These are phyloP conservation scores for Botryotinia convoluta DNA, from an alignment of 2,329 filamentous ascomycete genomes.

Conservation along the genomic window DNA sequence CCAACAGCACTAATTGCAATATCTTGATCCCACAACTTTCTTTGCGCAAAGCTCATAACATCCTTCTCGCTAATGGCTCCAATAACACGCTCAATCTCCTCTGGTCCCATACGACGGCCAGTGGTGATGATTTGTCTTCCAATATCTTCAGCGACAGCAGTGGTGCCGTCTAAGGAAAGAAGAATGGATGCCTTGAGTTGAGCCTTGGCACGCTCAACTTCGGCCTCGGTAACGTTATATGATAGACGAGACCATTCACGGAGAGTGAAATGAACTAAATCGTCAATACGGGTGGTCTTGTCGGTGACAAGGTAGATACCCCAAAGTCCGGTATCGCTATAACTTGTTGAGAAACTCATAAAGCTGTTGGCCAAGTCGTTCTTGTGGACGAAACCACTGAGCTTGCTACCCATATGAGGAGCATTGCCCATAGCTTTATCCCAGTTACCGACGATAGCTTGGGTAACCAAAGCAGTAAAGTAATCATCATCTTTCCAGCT, in stretches of 20 bases:
- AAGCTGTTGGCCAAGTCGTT: constrained; percentile 98
- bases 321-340: constrained; percentile 99
- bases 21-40: constrained; percentile 97
- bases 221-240: constrained; percentile 80
- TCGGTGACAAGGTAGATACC: constrained; percentile 98
- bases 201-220: constrained; percentile 97
- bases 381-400: constrained; percentile 90
- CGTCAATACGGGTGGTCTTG: constrained; percentile 81
- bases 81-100: constrained; percentile 92
- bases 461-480: constrained; percentile 95
- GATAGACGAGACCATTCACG: constrained; percentile 97
- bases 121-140: constrained; percentile 98
- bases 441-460: constrained; percentile 99
- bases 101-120: constrained; percentile 83
- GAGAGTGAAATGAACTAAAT: constrained; percentile 96
- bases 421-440: constrained; percentile 98
- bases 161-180: constrained; percentile 94
- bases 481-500: constrained; percentile 99
- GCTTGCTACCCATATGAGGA: constrained; percentile 95
- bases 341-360: constrained; percentile 99
- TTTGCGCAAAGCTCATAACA: constrained; percentile 93
- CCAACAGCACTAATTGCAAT: constrained; percentile 91
- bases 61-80: constrained; percentile 90
- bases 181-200: constrained; percentile 99
- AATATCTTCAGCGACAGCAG: constrained; percentile 95